Conservation (phyloP, 768 basidiomycete species). For the Mycena kentingensis region DNA sequence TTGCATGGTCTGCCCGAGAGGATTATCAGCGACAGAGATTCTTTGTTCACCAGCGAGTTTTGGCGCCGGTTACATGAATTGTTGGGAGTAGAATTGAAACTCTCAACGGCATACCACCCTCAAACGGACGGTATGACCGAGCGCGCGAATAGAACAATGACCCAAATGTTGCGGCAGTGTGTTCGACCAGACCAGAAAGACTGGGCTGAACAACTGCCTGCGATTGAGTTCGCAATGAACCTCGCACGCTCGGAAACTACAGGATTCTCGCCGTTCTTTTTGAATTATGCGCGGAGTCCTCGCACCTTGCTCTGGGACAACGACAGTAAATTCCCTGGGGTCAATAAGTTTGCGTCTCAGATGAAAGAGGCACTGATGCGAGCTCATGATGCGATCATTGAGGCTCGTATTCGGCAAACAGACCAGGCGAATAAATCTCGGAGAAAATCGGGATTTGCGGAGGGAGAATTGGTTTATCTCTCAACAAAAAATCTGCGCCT, state of each 20-base stretch:
- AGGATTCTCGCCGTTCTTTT: conserved; percentile 29
- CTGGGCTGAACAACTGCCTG: conserved; percentile 1
- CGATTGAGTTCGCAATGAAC: conserved; percentile 6
- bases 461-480: conserved; percentile 33
- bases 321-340: conserved; percentile 9
- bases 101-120: conserved; percentile 6
- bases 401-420: conserved; percentile 29
- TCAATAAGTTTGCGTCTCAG: conserved; percentile 2
- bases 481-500: conserved; percentile 23
- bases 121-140: conserved; percentile 5
- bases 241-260: conserved; percentile 24
- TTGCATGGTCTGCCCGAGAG: conserved; percentile 16
- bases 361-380: conserved; percentile 23
- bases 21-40: conserved; percentile 8
- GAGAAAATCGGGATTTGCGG: conserved; percentile 15
- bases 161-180: conserved; percentile 2
- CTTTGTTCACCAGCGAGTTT: neutral
- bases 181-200: conserved; percentile 5
- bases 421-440: conserved; percentile 25
- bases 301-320: conserved; percentile 23
- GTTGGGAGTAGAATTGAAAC: conserved; percentile 1
- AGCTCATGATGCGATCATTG: conserved; percentile 32
- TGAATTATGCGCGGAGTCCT: conserved; percentile 26
- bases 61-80: conserved; percentile 1
- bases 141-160: conserved; percentile 3